Percentiles rank a stretch among this genome's conserved stretches.
Conservation (phyloP, 1,284 basidiomycete genomes). For the Microbotryomycetes sp. region DNA sequence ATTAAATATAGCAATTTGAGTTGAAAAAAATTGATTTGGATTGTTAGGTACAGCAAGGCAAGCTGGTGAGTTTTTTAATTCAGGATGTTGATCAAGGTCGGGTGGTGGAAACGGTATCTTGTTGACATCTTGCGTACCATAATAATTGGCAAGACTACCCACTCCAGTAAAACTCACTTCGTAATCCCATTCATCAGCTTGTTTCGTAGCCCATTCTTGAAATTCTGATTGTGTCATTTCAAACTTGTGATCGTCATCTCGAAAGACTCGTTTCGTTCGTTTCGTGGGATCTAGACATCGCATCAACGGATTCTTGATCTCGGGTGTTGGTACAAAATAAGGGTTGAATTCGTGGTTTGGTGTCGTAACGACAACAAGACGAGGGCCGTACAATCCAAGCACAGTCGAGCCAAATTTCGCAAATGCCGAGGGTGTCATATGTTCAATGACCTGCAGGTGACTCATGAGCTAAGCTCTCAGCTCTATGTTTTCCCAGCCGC, state of each 20-base stretch:
- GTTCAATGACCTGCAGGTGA: conserved; percentile 57
- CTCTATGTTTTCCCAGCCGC: background rate
- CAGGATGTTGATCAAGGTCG: conserved; percentile 20
- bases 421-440: conserved; percentile 65
- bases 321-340: conserved; percentile 53
- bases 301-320: background rate
- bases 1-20: conserved; percentile 63
- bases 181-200: conserved; percentile 26
- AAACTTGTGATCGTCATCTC: conserved; percentile 84
- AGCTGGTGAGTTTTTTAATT: conserved; percentile 8
- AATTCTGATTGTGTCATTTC: conserved; percentile 87
- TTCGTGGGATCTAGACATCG: conserved; percentile 68
- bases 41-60: background rate
- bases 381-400: conserved; percentile 67
- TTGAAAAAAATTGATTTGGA: conserved; percentile 51
- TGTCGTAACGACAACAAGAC: conserved; percentile 74
- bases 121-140: conserved; percentile 1
- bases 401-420: conserved; percentile 69
- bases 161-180: conserved; percentile 25
- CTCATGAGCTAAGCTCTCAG: conserved; percentile 10
- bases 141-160: conserved; percentile 31
- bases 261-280: conserved; percentile 53
- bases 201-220: conserved; percentile 56
- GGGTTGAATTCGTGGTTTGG: conserved; percentile 76
- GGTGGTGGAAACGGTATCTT: conserved; percentile 29